Evolutionary conservation across 805 yeast species (phyloP), one percentile per base, ranked within the genome.

Genomic region (Kluyveromyces starmeri): DNA sequence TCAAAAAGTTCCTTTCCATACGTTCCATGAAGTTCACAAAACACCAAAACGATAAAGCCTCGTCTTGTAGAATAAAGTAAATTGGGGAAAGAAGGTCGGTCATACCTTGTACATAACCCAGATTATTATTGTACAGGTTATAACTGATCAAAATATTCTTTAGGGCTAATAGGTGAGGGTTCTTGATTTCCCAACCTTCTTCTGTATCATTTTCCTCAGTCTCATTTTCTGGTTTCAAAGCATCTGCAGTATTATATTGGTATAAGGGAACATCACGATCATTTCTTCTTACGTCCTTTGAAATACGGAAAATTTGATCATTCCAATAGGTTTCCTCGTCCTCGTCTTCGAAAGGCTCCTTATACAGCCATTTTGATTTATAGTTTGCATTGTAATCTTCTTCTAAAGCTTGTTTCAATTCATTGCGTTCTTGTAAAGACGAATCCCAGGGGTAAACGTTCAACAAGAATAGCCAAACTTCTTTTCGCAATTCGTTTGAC

Each of bases 41-140:
- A 7, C 86, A 78, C 94, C 96, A 85, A 55, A 92, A 92, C 5
- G 95, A 67, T 16, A 85, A 49, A 0, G 78, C 64, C 45, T 88
- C 95, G 53, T 88, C 94, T 44, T 70, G 69, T 7, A 67, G 42
- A 7, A 66, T 59, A 35, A 69, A 73, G 54, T 85, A 92, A 3
- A 92, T 59, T 1, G 96, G 96, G 0, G 96, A 81, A 23, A 92
- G 62, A 34, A 92, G 63, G 57, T 92, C 99, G 7, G 92, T 76
- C 99, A 92, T 92, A 2, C 99, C 99, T 61, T 92, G 99, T 13
- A 92, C 95, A 51, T 92, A 92, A 1, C 98, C 98, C 45, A 92
- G 60, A 45, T 85, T 80, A 29, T 64, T 67, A 55, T 92, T 88
- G 54, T 78, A 70, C 56, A 83, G 86, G 55, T 92, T 89, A 50